These are phyloP conservation scores for Saccharomycopsis sp. DNA, from an alignment of 805 yeast genomes.

Conservation along the genomic window DNA sequence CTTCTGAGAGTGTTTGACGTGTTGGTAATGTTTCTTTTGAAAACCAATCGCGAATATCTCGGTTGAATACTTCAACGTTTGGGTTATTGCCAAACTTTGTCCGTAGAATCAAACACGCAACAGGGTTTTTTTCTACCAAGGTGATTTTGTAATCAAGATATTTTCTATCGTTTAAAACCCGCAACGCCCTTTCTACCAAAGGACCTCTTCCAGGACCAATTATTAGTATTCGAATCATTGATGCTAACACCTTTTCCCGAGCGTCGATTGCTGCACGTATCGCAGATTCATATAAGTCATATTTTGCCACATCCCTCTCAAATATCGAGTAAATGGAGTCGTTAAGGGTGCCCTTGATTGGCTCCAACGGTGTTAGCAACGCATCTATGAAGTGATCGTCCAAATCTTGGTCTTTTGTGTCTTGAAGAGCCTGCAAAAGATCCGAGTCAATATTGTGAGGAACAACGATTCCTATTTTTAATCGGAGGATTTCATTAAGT, in stretches of 20 bases:
- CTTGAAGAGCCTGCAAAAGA: neutral
- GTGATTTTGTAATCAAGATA: neutral
- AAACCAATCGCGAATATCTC: neutral
- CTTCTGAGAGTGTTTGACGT: no score
- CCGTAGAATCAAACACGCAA: neutral
- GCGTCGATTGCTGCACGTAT: neutral
- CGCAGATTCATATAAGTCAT: neutral
- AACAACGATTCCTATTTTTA: neutral
- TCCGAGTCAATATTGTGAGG: neutral
- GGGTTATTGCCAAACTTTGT: neutral
- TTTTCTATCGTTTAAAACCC: neutral
- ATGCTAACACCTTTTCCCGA: neutral
- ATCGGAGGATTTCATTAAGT: neutral
- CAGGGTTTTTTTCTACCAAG: neutral
- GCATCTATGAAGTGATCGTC: neutral
- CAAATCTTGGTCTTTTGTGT: neutral
- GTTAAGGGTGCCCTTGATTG: neutral
- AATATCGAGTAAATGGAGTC: neutral
- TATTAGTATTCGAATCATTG: neutral
- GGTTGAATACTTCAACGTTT: neutral
- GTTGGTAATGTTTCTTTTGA: neutral
- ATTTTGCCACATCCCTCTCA: neutral
- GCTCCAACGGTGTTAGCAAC: neutral
- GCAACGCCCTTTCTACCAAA: neutral
- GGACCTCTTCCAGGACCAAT: constrained; percentile 1